phyloP scores from a whole-genome alignment of 805 yeast genomes.

The Pichia sporocuriosa region DNA sequence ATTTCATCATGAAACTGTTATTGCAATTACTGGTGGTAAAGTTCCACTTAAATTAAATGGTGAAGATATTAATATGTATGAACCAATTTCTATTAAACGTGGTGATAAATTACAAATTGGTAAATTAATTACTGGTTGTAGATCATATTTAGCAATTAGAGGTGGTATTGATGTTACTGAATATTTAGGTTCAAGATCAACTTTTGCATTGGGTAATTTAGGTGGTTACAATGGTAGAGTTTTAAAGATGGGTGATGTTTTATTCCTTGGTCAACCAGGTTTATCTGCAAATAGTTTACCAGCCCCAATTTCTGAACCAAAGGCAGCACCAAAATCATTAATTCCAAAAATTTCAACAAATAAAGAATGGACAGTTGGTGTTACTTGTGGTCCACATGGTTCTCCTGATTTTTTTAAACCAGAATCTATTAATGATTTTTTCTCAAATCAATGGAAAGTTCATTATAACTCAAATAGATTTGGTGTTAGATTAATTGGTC shows the following conservation, averaged over 20 bases:
- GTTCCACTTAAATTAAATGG: constrained; percentile 65
- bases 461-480: constrained; percentile 96
- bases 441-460: constrained; percentile 78
- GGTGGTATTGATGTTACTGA: constrained; percentile 94
- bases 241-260: constrained; percentile 85
- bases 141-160: constrained; percentile 83
- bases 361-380: constrained; percentile 78
- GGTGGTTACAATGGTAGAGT: constrained; percentile 96
- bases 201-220: constrained; percentile 86
- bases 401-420: constrained; percentile 87
- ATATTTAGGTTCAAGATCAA: constrained; percentile 92
- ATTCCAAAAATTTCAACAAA: constrained; percentile 46
- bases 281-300: constrained; percentile 64
- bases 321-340: constrained; percentile 45
- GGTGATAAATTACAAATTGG: constrained; percentile 83
- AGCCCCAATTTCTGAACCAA: constrained; percentile 61
- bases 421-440: constrained; percentile 72
- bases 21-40: constrained; percentile 85
- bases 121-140: constrained; percentile 73
- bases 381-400: constrained; percentile 96
- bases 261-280: constrained; percentile 76
- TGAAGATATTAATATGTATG: constrained; percentile 51
- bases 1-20: constrained; percentile 74
- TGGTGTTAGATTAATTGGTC: constrained; percentile 91
- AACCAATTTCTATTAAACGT: constrained; percentile 59